Evolutionary conservation across 1,284 basidiomycete genomes (phyloP).

Genomic region (Inonotus hispidus): DNA sequence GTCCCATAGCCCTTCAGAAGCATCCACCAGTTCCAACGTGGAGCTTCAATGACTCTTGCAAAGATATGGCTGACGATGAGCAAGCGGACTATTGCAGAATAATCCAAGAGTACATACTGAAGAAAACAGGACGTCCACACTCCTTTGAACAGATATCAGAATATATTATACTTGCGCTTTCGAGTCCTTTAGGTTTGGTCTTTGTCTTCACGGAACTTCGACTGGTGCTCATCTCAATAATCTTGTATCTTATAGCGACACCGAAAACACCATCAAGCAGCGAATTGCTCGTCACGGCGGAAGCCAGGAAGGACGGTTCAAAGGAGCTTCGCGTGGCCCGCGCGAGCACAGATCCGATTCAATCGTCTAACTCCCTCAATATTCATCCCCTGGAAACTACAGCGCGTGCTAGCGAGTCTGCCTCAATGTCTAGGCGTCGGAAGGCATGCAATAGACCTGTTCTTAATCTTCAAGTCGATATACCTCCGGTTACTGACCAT

Average conservation of each 20-base stretch:
- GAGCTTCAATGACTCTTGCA: background rate
- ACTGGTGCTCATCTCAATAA: background rate
- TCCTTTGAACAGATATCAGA: conserved; percentile 9
- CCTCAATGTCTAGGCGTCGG: conserved; percentile 15
- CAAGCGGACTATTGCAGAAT: conserved; percentile 4
- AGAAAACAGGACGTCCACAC: conserved; percentile 9
- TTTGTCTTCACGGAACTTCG: too few relatives aligned
- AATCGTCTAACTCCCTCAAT: background rate
- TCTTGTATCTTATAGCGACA: background rate
- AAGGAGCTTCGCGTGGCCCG: background rate
- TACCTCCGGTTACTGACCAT: conserved; percentile 1
- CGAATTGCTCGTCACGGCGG: background rate
- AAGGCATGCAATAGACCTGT: conserved; percentile 14
- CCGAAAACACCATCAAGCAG: background rate
- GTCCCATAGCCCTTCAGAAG: conserved; percentile 1
- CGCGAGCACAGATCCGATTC: background rate
- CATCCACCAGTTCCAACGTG: conserved; percentile 9
- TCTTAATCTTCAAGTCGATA: conserved; percentile 10
- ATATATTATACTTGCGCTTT: background rate
- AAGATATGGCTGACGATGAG: background rate
- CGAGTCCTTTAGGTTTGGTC: background rate
- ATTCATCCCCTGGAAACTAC: background rate
- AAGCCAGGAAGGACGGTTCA: background rate
- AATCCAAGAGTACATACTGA: conserved; percentile 11
- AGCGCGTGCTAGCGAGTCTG: background rate